These are phyloP conservation scores for Pseudomonodictys pantanalensis DNA, from an alignment of 495 filamentous ascomycete genomes.

Conservation along the genomic window DNA sequence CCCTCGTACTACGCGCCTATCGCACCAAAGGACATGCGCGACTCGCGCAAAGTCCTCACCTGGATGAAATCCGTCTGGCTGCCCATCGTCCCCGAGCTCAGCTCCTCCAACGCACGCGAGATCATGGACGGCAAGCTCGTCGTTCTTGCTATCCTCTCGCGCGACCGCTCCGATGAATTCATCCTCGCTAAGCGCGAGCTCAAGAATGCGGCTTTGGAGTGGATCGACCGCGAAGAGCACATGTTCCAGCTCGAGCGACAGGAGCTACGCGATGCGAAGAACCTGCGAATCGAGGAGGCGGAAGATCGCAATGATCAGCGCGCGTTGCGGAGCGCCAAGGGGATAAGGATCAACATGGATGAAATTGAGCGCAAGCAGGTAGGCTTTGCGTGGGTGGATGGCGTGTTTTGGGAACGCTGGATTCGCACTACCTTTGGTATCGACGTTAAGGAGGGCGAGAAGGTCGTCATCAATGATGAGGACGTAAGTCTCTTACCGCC, in stretches of 20 bases:
- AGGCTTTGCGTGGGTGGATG: slow-evolving; percentile 97
- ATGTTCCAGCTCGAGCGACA: slow-evolving; percentile 87
- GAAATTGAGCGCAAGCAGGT: slow-evolving; percentile 84
- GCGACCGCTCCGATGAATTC: slow-evolving; percentile 77
- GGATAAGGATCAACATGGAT: slow-evolving; percentile 84
- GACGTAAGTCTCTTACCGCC: slow-evolving; percentile 62
- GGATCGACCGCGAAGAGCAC: slow-evolving; percentile 94
- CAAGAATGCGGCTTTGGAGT: slow-evolving; percentile 91
- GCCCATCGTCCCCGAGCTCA: slow-evolving; percentile 95
- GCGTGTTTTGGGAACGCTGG: slow-evolving; percentile 97
- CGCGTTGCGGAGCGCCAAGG: slow-evolving; percentile 82
- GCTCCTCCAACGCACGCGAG: slow-evolving; percentile 82
- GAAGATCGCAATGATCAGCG: slow-evolving; percentile 90
- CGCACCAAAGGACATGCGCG: slow-evolving; percentile 84
- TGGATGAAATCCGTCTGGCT: slow-evolving; percentile 98
- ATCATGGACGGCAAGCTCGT: slow-evolving; percentile 93
- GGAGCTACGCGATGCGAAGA: slow-evolving; percentile 89
- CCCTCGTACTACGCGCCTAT: slow-evolving; percentile 84
- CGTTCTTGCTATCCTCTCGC: slow-evolving; percentile 82
- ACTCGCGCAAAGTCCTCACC: slow-evolving; percentile 69
- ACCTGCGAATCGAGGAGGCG: slow-evolving; percentile 91
- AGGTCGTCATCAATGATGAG: slow-evolving; percentile 95
- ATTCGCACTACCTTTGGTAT: slow-evolving; percentile 90
- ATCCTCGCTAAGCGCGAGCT: slow-evolving; percentile 76
- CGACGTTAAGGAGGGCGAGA: slow-evolving; percentile 77